Evolutionary conservation across 768 basidiomycete species (phyloP), one percentile per base, ranked within the genome.

Genomic region (Termitomyces sp.): DNA sequence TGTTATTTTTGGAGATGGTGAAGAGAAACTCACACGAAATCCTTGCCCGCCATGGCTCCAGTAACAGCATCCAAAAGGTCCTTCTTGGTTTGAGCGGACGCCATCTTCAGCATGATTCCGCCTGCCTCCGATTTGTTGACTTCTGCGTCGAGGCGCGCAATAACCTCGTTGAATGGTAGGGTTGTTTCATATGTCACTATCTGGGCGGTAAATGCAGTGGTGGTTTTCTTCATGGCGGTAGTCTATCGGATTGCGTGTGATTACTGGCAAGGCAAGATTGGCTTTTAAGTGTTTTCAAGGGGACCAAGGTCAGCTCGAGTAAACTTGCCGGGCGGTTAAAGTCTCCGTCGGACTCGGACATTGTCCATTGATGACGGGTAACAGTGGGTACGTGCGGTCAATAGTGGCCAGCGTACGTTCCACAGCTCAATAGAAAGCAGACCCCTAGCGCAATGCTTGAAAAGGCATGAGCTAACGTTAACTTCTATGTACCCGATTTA

Each of bases 1-100:
- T 22, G 44, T 46, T 52, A 58, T 33, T 56, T 36, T 20, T 22
- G n/a, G n/a, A 8, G 18, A 33, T 3, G 40, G 18, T 18, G 11
- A 22, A 20, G n/a, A n/a, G 12, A 33, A 32, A 73, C 81, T 53
- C 62, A 84, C 84, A 81, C 51, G 62, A 85, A 84, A 45, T 79
- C 78, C 12, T 72, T 73, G 15, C 69, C 72, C 8, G 71, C 72
- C 0, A 71, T 66, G 4, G 73, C 69, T 7, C 64, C 67, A 6
- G 69, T 62, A 13, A 84, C 67, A 36, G 69, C 61, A 1, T 68
- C 49, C 52, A 75, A 73, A 3, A 84, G 65, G 24, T 81, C 79
- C 4, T 74, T 71, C 63, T 73, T 77, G 38, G 67, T 76, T 11
- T 65, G 69, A 2, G 74, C 68, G 16, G 42, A 53, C 46, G 63